phyloP scores from a whole-genome alignment of 2,329 filamentous ascomycete species.

The Aaosphaeria pasadenensis region DNA sequence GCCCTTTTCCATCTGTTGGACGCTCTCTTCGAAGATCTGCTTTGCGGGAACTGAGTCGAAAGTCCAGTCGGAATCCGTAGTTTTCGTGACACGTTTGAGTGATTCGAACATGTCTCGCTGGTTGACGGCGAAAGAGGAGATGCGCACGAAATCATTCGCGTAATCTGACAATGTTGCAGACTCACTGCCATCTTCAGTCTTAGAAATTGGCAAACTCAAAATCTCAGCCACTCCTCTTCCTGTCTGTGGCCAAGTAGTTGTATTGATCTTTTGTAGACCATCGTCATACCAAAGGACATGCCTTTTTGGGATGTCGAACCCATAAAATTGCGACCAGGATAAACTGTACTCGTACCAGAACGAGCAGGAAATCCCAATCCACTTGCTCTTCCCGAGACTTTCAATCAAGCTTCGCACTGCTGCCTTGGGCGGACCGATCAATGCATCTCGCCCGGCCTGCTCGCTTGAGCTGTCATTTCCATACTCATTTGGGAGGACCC shows the following conservation, averaged over 20 bases:
- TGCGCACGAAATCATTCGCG: conserved; percentile 32
- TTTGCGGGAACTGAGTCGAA: conserved; percentile 18
- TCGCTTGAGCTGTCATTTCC: conserved; percentile 18
- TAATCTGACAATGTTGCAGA: conserved; percentile 12
- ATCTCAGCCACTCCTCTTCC: conserved; percentile 31
- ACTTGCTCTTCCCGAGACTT: conserved; percentile 17
- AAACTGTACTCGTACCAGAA: conserved; percentile 27
- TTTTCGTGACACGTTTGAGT: conserved; percentile 30
- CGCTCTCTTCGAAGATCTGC: conserved; percentile 12
- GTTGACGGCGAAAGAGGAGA: conserved; percentile 34
- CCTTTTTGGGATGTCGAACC: conserved; percentile 15
- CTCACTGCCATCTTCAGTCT: conserved; percentile 10
- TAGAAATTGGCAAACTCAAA: conserved; percentile 27
- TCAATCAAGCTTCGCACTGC: conserved; percentile 15
- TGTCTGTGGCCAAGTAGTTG: conserved; percentile 27
- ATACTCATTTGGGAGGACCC: conserved; percentile 26
- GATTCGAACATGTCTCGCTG: conserved; percentile 38
- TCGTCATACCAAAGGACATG: conserved; percentile 8
- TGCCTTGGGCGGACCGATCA: conserved; percentile 11
- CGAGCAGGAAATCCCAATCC: conserved; percentile 22
- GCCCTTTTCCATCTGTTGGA: conserved; percentile 47
- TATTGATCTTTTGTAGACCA: conserved; percentile 23
- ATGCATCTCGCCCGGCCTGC: conserved; percentile 9
- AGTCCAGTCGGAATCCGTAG: conserved; percentile 35
- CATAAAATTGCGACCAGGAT: conserved; percentile 14